phyloP scores from a whole-genome alignment of 495 filamentous ascomycete genomes.

The Podospora comata region DNA sequence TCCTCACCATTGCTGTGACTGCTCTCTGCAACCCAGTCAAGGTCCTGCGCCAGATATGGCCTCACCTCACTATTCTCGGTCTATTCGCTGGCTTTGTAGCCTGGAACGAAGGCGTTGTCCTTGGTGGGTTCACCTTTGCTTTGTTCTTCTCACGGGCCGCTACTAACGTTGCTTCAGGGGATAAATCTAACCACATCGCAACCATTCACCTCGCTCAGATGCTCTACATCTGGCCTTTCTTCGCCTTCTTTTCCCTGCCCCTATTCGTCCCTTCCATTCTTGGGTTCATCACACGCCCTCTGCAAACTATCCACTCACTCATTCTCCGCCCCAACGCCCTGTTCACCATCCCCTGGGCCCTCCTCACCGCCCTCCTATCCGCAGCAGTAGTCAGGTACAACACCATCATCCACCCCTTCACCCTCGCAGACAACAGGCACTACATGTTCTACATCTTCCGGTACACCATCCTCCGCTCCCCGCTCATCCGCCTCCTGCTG shows the following conservation, averaged over 20 bases:
- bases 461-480: slow-evolving; percentile 65
- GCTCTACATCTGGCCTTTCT: slow-evolving; percentile 90
- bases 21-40: slow-evolving; percentile 49
- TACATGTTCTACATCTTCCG: slow-evolving; percentile 97
- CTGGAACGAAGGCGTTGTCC: slow-evolving; percentile 88
- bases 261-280: slow-evolving; percentile 56
- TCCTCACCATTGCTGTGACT: slow-evolving; percentile 58
- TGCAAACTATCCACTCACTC: slow-evolving; percentile 12
- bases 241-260: slow-evolving; percentile 84
- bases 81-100: slow-evolving; percentile 71
- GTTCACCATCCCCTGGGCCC: slow-evolving; percentile 25
- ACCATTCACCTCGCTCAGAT: slow-evolving; percentile 88
- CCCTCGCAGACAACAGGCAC: slow-evolving; percentile 92
- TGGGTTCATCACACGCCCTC: slow-evolving; percentile 13
- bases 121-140: slow-evolving; percentile 53
- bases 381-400: slow-evolving; percentile 65
- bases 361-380: slow-evolving; percentile 32
- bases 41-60: slow-evolving; percentile 54
- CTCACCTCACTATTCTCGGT: slow-evolving; percentile 64
- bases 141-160: neutral
- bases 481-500: slow-evolving; percentile 62
- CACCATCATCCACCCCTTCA: slow-evolving; percentile 94
- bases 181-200: slow-evolving; percentile 90
- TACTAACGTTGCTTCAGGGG: slow-evolving; percentile 50
- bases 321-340: neutral